These are phyloP conservation scores for Eutrema yunnanense DNA, from an alignment of 345 rosid genomes.

Conservation along the genomic window DNA sequence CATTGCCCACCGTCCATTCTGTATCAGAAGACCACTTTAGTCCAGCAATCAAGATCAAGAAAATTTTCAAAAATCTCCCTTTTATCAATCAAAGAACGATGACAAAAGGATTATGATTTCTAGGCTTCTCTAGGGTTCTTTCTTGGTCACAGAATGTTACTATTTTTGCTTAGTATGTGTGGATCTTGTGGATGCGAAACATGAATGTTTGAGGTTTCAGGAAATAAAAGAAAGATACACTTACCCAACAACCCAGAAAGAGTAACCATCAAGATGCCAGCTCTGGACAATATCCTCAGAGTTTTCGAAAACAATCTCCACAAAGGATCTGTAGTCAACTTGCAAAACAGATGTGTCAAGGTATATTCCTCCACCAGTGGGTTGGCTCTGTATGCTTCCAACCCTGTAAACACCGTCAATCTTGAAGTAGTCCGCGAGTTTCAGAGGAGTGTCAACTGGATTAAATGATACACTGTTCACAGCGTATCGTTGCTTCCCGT, in stretches of 20 bases:
- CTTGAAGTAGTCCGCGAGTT: constrained; percentile 83
- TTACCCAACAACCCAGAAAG: constrained; percentile 93
- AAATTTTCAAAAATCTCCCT: background rate
- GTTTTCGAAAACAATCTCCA: constrained; percentile 79
- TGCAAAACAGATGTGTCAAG: constrained; percentile 82
- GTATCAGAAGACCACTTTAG: constrained; percentile 19
- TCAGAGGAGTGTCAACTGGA: constrained; percentile 81
- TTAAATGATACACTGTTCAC: constrained; percentile 76
- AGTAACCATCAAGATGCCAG: constrained; percentile 82
- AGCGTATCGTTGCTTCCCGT: constrained; percentile 84
- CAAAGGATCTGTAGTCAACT: constrained; percentile 57
- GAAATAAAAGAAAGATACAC: constrained; percentile 7
- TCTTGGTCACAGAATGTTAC: background rate
- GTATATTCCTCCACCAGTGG: constrained; percentile 73
- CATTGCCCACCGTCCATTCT: constrained; percentile 98
- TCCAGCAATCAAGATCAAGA: background rate
- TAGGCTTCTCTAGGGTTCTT: background rate
- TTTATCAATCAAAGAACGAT: background rate
- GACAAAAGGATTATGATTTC: background rate
- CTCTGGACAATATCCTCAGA: constrained; percentile 72
- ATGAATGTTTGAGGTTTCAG: background rate
- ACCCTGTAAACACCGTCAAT: constrained; percentile 74
- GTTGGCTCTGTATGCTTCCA: constrained; percentile 60
- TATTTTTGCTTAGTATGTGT: background rate
- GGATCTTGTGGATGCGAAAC: background rate